Percentiles rank a stretch among this genome's conserved stretches.
Conservation (phyloP, 306 rosid genomes). For the Trifolium subterraneum region DNA sequence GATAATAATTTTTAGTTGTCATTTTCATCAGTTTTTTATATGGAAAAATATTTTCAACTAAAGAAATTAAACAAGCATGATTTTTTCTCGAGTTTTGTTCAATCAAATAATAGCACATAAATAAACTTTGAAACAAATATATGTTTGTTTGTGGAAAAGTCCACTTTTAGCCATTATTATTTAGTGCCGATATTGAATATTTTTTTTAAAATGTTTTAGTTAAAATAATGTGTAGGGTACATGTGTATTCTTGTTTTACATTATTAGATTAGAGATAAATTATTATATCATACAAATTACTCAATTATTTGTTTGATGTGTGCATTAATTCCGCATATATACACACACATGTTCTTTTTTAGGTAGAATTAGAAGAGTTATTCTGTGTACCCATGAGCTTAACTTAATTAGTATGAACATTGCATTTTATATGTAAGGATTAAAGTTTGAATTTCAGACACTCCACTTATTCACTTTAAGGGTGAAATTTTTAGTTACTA, state of each 20-base stretch:
- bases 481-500: too few relatives aligned
- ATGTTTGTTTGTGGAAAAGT: slow-evolving; percentile 13
- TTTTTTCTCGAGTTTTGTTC: not conserved
- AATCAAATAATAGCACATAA: not conserved
- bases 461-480: too few relatives aligned
- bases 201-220: not conserved
- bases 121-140: not conserved
- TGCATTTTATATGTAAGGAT: too few relatives aligned
- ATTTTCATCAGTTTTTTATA: not conserved
- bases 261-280: too few relatives aligned
- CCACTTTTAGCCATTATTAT: slow-evolving; percentile 9
- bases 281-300: not conserved
- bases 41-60: too few relatives aligned
- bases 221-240: not conserved
- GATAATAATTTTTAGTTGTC: not conserved
- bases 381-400: too few relatives aligned
- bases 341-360: too few relatives aligned
- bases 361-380: too few relatives aligned
- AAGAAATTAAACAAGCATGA: not conserved
- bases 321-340: not conserved
- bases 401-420: too few relatives aligned
- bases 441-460: too few relatives aligned
- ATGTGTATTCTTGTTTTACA: too few relatives aligned
- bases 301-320: not conserved
- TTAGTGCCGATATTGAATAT: not conserved